A percentile compares a stretch with the other conserved stretches of the same genome.
Evolutionary conservation across 805 yeast species (phyloP).

Genomic region (Candida multigemmis): DNA sequence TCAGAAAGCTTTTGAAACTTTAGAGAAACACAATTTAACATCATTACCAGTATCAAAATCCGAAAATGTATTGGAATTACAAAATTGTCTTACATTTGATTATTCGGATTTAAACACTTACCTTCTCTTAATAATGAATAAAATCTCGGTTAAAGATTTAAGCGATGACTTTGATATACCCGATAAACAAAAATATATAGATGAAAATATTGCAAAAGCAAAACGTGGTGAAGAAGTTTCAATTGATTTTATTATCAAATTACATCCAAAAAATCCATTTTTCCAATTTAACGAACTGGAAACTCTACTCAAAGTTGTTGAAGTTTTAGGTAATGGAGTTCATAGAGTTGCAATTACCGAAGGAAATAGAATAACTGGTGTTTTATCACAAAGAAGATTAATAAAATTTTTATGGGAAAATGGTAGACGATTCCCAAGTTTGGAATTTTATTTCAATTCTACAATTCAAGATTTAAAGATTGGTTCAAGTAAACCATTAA

Average conservation of each 20-base stretch:
- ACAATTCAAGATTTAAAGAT: slow-evolving; percentile 66
- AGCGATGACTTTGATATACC: slow-evolving; percentile 17
- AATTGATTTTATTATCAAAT: slow-evolving; percentile 75
- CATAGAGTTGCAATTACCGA: slow-evolving; percentile 83
- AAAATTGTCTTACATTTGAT: slow-evolving; percentile 76
- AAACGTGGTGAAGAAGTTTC: slow-evolving; percentile 87
- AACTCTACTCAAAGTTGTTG: slow-evolving; percentile 65
- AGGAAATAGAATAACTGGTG: slow-evolving; percentile 57
- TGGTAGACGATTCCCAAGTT: slow-evolving; percentile 73
- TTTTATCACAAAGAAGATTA: slow-evolving; percentile 84
- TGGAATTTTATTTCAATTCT: slow-evolving; percentile 66
- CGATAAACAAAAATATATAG: slow-evolving; percentile 25
- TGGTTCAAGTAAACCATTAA: slow-evolving; percentile 63
- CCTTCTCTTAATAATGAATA: slow-evolving; percentile 74
- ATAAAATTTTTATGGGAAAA: slow-evolving; percentile 86
- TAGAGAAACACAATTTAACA: slow-evolving; percentile 66
- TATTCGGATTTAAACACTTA: slow-evolving; percentile 87
- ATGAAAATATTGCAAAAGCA: slow-evolving; percentile 46
- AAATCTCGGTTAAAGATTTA: slow-evolving; percentile 34
- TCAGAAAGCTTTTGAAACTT: slow-evolving; percentile 79
- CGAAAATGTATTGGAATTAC: slow-evolving; percentile 40
- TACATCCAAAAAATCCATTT: slow-evolving; percentile 86
- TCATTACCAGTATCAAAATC: slow-evolving; percentile 62
- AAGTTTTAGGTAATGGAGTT: slow-evolving; percentile 88
- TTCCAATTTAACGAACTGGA: slow-evolving; percentile 65